Conservation (phyloP, 768 basidiomycete species). For the Lactarius vividus region DNA sequence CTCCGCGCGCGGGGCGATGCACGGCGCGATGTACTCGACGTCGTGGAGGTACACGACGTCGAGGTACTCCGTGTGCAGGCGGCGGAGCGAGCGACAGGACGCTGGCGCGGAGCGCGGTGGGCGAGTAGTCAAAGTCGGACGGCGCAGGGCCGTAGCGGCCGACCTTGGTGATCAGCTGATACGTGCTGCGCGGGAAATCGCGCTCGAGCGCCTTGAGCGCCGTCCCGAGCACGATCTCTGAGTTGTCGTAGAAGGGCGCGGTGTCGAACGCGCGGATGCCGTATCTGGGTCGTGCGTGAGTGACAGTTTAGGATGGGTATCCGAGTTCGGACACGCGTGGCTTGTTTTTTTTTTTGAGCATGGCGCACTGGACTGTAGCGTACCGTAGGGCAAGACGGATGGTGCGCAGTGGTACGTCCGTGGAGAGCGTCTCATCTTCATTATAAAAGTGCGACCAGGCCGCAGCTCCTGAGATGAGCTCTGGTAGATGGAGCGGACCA, state of each 20-base stretch:
- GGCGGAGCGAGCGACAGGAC: constrained; percentile 62
- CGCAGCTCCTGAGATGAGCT: constrained; percentile 69
- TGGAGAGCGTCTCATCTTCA: constrained; percentile 51
- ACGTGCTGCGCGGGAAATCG: constrained; percentile 77
- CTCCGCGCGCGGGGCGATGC: constrained; percentile 45
- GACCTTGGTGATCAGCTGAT: constrained; percentile 82
- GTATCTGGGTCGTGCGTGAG: constrained; percentile 47
- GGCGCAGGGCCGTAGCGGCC: constrained; percentile 61
- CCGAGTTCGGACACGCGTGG: too few species aligned
- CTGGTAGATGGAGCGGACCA: constrained; percentile 40
- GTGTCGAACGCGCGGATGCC: constrained; percentile 84
- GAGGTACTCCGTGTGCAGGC: constrained; percentile 73
- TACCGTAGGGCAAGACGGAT: constrained; percentile 77
- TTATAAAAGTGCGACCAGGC: constrained; percentile 70
- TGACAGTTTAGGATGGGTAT: neutral
- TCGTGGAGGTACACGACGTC: constrained; percentile 85
- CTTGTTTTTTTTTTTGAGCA: too few species aligned
- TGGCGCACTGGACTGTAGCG: neutral
- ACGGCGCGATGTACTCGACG: constrained; percentile 69
- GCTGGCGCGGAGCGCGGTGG: constrained; percentile 59
- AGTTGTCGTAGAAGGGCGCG: constrained; percentile 74
- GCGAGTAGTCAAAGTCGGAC: constrained; percentile 71
- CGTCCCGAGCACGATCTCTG: constrained; percentile 73
- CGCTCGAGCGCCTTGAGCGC: constrained; percentile 53
- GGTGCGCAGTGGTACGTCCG: constrained; percentile 58